Conservation (phyloP, 129 eudicot species). For the Solidago caesia region DNA sequence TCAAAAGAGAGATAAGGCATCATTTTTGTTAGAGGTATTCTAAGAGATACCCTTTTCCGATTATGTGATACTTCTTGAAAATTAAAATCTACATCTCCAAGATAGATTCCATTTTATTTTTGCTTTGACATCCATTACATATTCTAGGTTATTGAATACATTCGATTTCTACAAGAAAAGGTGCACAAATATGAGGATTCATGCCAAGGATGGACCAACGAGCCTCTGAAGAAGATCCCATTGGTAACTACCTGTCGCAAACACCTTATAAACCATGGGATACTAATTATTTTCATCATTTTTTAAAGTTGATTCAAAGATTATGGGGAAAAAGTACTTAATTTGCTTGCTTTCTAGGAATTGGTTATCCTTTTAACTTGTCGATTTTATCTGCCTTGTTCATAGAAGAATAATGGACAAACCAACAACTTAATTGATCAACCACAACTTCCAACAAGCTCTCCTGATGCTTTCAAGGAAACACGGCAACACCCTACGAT, state of each 20-base stretch:
- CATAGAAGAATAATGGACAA: constrained; percentile 45
- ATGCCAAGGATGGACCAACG: constrained; percentile 56
- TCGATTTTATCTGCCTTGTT: neutral
- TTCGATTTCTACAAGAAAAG: constrained; percentile 87
- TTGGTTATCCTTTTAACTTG: neutral
- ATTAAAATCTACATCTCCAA: neutral
- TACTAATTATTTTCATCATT: too few species aligned
- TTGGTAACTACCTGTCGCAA: constrained; percentile 35
- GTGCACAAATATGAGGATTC: constrained; percentile 76
- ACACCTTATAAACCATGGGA: too few species aligned
- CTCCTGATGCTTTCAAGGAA: constrained; percentile 37
- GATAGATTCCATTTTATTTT: neutral
- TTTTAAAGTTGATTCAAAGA: too few species aligned
- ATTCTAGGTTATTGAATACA: constrained; percentile 81
- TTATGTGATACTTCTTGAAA: neutral
- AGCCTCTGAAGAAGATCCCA: constrained; percentile 48
- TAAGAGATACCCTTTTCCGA: neutral
- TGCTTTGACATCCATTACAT: neutral
- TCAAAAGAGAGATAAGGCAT: constrained; percentile 97
- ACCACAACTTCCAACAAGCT: constrained; percentile 33
- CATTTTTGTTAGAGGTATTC: constrained; percentile 78
- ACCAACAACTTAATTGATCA: constrained; percentile 40
- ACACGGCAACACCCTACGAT: constrained; percentile 27
- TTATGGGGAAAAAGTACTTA: too few species aligned
- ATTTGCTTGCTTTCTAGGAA: neutral